These are phyloP conservation scores for Cladosporium sp. DNA, from an alignment of 2,329 filamentous ascomycete genomes.

Conservation along the genomic window DNA sequence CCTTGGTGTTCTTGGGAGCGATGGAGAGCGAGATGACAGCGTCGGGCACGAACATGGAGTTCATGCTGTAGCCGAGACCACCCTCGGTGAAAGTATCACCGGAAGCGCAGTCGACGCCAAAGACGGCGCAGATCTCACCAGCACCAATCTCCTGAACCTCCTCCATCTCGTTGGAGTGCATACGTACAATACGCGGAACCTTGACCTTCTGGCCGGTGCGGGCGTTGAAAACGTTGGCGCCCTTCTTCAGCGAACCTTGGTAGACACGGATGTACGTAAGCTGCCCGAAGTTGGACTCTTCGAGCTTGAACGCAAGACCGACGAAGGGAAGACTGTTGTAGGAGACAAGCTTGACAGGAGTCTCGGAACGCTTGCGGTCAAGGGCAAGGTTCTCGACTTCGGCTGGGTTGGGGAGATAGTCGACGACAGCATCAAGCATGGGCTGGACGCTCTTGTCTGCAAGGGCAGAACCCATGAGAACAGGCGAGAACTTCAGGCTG, in stretches of 20 bases:
- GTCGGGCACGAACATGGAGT: slow-evolving; percentile 96
- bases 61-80: slow-evolving; percentile 86
- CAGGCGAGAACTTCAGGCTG: slow-evolving; percentile 79
- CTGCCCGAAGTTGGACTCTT: slow-evolving; percentile 98
- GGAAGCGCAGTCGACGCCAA: slow-evolving; percentile 94
- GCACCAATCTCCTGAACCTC: slow-evolving; percentile 88
- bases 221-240: slow-evolving; percentile 86
- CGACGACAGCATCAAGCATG: slow-evolving; percentile 92
- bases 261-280: slow-evolving; percentile 98
- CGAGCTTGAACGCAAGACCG: slow-evolving; percentile 94
- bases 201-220: slow-evolving; percentile 93
- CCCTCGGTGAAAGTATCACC: slow-evolving; percentile 98
- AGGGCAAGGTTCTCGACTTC: slow-evolving; percentile 86
- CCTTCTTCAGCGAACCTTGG: slow-evolving; percentile 84
- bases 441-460: slow-evolving; percentile 93
- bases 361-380: slow-evolving; percentile 72
- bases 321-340: slow-evolving; percentile 94
- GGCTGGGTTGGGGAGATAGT: slow-evolving; percentile 87
- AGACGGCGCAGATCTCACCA: slow-evolving; percentile 97
- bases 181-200: slow-evolving; percentile 92
- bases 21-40: slow-evolving; percentile 97
- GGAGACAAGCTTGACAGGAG: slow-evolving; percentile 77
- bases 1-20: slow-evolving; percentile 87
- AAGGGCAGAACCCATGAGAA: slow-evolving; percentile 92
- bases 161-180: slow-evolving; percentile 99